Evolutionary conservation across 2,329 filamentous ascomycete genomes (phyloP).

Genomic region (Coleophoma eucalyptorum): DNA sequence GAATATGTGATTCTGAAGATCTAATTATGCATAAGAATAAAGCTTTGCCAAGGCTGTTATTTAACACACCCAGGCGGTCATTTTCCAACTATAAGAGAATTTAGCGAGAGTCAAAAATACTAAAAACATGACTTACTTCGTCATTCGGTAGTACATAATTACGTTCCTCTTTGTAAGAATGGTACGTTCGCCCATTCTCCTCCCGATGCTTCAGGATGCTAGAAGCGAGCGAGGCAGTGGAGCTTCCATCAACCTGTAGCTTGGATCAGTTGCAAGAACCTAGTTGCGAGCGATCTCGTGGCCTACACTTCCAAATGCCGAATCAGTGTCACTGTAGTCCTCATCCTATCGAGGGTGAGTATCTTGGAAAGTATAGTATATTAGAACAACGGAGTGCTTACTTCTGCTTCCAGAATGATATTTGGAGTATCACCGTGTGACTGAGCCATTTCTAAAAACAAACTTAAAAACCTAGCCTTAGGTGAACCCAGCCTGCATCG

Average conservation of each 20-base stretch:
- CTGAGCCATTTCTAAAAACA: neutral
- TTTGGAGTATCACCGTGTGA: neutral
- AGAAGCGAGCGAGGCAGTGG: slow-evolving; percentile 5
- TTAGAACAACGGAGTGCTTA: neutral
- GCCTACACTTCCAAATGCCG: neutral
- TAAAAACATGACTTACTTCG: neutral
- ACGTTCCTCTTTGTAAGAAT: slow-evolving; percentile 7
- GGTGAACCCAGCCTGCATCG: too few relatives aligned
- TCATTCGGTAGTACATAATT: slow-evolving; percentile 2
- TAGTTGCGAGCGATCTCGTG: neutral
- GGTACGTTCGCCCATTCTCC: slow-evolving; percentile 8
- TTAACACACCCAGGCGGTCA: slow-evolving; percentile 1
- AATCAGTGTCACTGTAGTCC: slow-evolving; percentile 1
- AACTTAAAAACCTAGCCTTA: too few relatives aligned
- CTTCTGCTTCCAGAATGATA: neutral
- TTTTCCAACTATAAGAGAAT: neutral
- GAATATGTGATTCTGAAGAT: slow-evolving; percentile 5
- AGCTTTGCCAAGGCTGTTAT: neutral
- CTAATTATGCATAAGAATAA: neutral
- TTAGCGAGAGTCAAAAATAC: neutral
- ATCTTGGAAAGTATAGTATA: neutral
- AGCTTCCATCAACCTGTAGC: neutral
- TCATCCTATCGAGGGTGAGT: neutral
- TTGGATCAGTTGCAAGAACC: neutral
- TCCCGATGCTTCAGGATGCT: slow-evolving; percentile 3